Base-by-base conservation (phyloP, 2,329 filamentous ascomycete genomes). In the Ophiostoma sp. region DNA sequence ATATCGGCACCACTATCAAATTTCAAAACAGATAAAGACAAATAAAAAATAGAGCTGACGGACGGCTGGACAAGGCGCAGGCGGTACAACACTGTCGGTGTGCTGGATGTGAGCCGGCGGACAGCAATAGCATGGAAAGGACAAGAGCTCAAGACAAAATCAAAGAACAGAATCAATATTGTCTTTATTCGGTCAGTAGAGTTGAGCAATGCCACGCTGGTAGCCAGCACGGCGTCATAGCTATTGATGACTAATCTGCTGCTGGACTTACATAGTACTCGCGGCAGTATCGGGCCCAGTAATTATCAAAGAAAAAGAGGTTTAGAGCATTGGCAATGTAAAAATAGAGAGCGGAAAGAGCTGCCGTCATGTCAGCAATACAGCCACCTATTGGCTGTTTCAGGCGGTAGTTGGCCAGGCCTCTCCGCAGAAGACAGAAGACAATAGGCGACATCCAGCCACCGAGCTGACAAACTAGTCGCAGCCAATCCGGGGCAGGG, bases 121-220 rank as follows among this genome's bases (percentile, higher is more conserved):
- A 48, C 20, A 48, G 6, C 44, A 39, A 39, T 7, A 20, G 17
- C 13, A 57, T 4, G 1, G 3, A 27, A 57, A 27, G 23, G 52
- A 57, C 52, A 57, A 57, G 23, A 27, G 10, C 13, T 27, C n/a
- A 57, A 57, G 23, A 57, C 52, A 57, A 54, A 54, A 54, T 10
- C 48, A 54, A 57, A n/a, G 52, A 57, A 57, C 52, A 15, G 23
- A 57, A 57, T 27, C 52, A 57, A 57, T 31, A 57, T 31, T 57
- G 52, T 13, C 52, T 57, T 13, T n/a, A 27, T 27, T 57, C 52
- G 52, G 23, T 57, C 52, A 31, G 52, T 57, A 57, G 6, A 27
- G 52, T 57, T 57, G 52, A 57, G 52, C 52, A 57, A 23, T 57
- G 52, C n/a, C 52, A 57, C 52, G 52, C 13, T 57, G 44, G 17